Conservation (phyloP, 2,329 filamentous ascomycete genomes). For the Fusarium chuoi region DNA sequence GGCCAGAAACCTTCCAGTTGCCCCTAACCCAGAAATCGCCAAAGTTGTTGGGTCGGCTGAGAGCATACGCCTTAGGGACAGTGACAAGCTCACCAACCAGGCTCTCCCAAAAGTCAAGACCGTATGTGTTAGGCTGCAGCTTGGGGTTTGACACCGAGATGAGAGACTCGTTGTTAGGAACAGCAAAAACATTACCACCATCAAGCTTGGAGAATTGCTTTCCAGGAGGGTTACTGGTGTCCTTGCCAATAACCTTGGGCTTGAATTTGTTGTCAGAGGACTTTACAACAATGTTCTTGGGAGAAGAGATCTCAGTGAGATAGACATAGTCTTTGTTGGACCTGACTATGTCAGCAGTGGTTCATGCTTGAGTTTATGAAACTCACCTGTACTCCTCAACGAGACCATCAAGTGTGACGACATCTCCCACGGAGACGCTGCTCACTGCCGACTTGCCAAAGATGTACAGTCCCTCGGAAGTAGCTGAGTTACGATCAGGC, state of each 20-base stretch:
- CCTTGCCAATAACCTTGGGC: conserved; percentile 69
- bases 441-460: conserved; percentile 63
- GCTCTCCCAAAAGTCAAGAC: conserved; percentile 80
- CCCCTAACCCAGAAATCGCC: conserved; percentile 77
- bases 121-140: conserved; percentile 69
- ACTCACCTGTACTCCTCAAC: conserved; percentile 66
- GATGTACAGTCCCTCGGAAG: conserved; percentile 74
- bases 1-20: conserved; percentile 70
- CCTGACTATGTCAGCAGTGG: conserved; percentile 47
- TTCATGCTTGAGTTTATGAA: neutral
- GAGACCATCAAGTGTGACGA: conserved; percentile 68
- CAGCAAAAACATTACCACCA: conserved; percentile 70
- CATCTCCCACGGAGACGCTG: conserved; percentile 69
- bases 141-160: conserved; percentile 69
- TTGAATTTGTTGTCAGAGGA: conserved; percentile 64
- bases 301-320: conserved; percentile 70
- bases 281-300: conserved; percentile 62
- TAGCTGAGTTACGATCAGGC: conserved; percentile 64
- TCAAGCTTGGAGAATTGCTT: conserved; percentile 71
- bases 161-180: conserved; percentile 70
- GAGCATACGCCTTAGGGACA: conserved; percentile 64
- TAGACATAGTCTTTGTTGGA: conserved; percentile 67
- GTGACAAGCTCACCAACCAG: conserved; percentile 75
- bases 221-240: conserved; percentile 67
- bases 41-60: conserved; percentile 70